phyloP scores from a whole-genome alignment of 257 asterid genomes.

The Voacanga thouarsii region DNA sequence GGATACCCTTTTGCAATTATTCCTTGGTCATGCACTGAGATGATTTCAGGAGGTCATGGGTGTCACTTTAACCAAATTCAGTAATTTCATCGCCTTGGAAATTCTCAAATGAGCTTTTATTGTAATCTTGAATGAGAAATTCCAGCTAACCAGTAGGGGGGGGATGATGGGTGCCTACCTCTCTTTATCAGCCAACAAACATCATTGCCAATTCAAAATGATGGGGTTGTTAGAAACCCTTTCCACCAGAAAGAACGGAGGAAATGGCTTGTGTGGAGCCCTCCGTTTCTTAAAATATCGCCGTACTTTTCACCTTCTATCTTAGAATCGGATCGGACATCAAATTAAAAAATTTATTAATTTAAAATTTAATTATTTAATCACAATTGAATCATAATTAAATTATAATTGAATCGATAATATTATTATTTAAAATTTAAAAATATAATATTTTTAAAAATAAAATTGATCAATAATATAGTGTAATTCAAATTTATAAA shows the following conservation, averaged over 20 bases:
- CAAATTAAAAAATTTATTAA: no score
- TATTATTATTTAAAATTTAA: no score
- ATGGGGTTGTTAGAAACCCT: background rate
- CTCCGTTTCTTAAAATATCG: background rate
- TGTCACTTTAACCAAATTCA: background rate
- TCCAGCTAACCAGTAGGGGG: background rate
- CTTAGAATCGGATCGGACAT: no score
- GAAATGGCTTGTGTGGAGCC: background rate
- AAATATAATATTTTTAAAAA: no score
- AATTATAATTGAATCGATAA: no score
- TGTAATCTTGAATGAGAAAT: background rate
- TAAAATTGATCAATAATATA: no score
- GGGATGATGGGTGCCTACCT: background rate
- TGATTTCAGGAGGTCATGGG: background rate
- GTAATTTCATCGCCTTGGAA: background rate
- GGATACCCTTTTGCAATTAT: background rate
- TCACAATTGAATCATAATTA: no score
- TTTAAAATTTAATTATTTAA: no score
- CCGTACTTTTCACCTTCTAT: background rate
- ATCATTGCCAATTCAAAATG: constrained; percentile 1
- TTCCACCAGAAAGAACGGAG: background rate
- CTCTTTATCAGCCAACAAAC: constrained; percentile 14
- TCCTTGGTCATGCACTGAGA: no score
- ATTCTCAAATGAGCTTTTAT: background rate
- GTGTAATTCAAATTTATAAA: no score